Conservation (phyloP, 2,329 filamentous ascomycete species). For the Neopestalotiopsis rosae region DNA sequence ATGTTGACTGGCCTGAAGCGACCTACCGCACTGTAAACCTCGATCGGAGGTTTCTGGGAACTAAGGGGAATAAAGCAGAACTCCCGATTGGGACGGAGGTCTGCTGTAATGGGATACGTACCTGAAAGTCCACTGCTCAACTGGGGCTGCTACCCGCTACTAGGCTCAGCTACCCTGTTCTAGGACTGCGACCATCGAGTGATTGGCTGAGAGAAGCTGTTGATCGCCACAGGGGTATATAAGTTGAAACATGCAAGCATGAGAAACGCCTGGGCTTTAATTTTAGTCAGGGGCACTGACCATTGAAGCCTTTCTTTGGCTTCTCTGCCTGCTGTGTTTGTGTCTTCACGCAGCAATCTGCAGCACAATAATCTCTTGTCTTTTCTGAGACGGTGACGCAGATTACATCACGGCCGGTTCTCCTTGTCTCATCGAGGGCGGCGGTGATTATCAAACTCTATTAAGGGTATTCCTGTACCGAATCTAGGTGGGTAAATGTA, state of each 20-base stretch:
- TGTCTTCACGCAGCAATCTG: not conserved
- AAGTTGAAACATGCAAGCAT: conserved; percentile 14
- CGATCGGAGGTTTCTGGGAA: not conserved
- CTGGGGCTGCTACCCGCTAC: not conserved
- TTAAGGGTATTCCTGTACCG: not conserved
- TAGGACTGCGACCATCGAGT: not conserved
- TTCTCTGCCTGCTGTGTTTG: not conserved
- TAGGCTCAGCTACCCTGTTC: conserved; percentile 1
- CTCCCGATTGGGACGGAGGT: not conserved
- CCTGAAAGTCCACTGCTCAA: not conserved
- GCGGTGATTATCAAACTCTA: conserved; percentile 1
- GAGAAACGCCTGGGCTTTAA: conserved; percentile 7
- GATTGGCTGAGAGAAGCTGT: conserved; percentile 7
- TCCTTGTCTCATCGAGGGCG: not conserved
- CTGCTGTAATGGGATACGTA: not conserved
- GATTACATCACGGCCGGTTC: not conserved
- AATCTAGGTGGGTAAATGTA: not conserved
- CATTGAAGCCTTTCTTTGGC: not conserved
- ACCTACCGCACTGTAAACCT: not conserved
- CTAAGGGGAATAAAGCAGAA: not conserved
- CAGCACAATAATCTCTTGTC: not conserved
- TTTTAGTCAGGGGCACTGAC: conserved; percentile 15
- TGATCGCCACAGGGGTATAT: not conserved
- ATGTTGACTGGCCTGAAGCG: not conserved
- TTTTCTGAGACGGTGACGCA: not conserved